Base-by-base conservation (phyloP, 2,329 filamentous ascomycete species). In the Sordariomycetes sp. region DNA sequence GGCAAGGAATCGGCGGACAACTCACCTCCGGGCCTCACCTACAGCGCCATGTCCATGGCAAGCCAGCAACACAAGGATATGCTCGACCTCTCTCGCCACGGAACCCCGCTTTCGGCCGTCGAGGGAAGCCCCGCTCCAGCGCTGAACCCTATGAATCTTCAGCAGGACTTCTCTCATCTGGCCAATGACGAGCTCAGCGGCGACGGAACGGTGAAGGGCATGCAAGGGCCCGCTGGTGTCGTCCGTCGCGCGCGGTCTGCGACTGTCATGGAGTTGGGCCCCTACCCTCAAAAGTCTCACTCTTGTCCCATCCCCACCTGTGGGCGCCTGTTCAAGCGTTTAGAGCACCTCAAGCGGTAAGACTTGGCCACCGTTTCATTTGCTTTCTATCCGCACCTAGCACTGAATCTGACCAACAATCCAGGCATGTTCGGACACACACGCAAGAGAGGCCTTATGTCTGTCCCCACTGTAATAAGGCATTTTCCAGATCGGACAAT, bases 251-350 rank as follows among this genome's bases (percentile, higher is more conserved):
- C 94, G 62, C 86, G 92, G 62, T 96, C 91, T 63, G 92, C 94
- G 56, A 97, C 94, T 3, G 88, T 95, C 72, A 95, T 95, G 87
- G 94, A 99, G 71, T 82, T 96, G 61, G 90, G 90, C 35, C 94
- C 95, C 15, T 97, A 97, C 69, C 90, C 94, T 55, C 90, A 95
- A 69, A 99, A 99, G 74, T 96, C 91, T 48, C 94, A 99, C 73
- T 97, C 92, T 1, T 99, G 94, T 76, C 94, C 94, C n/a, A 99
- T 99, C 66, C 94, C 94, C 32, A 95, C 92, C 57, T 99, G 94
- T 70, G 94, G 94, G 57, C 87, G 94, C 67, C 82, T 96, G 61
- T 99, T 99, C 82, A 99, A 99, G 85, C 86, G 94, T 73, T 83
- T 99, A 77, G 94, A 99, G 77, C 94, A 99, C 76, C 84, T 99